Base-by-base conservation (phyloP, 2,329 filamentous ascomycete species). In the Zalaria obscura region DNA sequence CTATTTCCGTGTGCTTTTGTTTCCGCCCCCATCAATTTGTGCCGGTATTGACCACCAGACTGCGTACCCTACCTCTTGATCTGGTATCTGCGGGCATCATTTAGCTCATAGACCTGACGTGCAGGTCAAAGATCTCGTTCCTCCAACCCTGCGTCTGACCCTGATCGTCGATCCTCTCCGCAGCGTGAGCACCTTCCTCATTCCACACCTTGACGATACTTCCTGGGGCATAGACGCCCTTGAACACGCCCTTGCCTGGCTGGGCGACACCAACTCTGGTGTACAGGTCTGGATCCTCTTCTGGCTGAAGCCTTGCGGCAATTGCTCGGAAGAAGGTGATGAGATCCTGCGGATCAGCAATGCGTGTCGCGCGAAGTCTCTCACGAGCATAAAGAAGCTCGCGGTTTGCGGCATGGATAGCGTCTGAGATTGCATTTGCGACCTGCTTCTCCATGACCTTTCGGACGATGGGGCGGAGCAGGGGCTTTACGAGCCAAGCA, bases 181-280 rank as follows among this genome's bases (percentile, higher is more conserved):
- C 70, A 0, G 84, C 86, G 46, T 70, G 68, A 25, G 67, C 63
- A 0, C 76, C 86, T 62, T 93, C 82, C 48, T 87, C 80, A 49
- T 89, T 76, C 85, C 86, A 94, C n/a, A 93, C 61, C 63, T 83
- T 87, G 40, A 91, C 83, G 26, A 95, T 66, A 59, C 87, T 94
- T 0, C 86, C 88, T 0, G 89, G 89, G 1, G 89, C 80, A 63
- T 94, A 95, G 2, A 86, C 74, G 3, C 82, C 84, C 50, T 78
- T 77, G 66, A 96, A 96, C 0, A 89, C 69, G 27, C 75, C 75
- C 48, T 68, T 65, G 10, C 70, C 65, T 1, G 72, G 73, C 27
- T 73, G 67, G 36, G 73, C 72, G 6, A 93, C 65, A 1, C 86
- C 86, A 10, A 93, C 66, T 2, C 83, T 68, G 1, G 79, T 70